Conservation (phyloP, 768 basidiomycete genomes). For the Butyriboletus loyo region DNA sequence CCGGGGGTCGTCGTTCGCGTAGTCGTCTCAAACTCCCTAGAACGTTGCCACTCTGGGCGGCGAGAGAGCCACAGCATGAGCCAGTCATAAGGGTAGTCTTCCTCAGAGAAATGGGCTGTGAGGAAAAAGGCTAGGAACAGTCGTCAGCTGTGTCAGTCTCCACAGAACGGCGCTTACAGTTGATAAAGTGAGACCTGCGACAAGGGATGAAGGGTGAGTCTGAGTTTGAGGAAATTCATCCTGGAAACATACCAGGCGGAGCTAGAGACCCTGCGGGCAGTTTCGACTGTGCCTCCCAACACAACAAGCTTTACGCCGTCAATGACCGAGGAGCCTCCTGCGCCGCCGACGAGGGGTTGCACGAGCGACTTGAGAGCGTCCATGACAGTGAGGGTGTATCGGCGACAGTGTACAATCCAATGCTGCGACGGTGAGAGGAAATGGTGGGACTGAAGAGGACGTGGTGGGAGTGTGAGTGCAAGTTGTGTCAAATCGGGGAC, state of each 20-base stretch:
- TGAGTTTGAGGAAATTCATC: neutral
- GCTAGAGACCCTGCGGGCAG: constrained; percentile 76
- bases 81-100: constrained; percentile 90
- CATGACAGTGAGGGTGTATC: constrained; percentile 42
- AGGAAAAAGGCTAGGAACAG: constrained; percentile 68
- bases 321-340: constrained; percentile 73
- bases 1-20: constrained; percentile 69
- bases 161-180: constrained; percentile 53
- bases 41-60: constrained; percentile 84
- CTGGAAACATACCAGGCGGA: constrained; percentile 62
- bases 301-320: constrained; percentile 91
- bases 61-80: constrained; percentile 88
- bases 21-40: constrained; percentile 86
- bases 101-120: constrained; percentile 86
- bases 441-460: constrained; percentile 15
- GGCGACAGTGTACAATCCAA: constrained; percentile 37
- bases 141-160: constrained; percentile 7
- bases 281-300: constrained; percentile 84
- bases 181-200: constrained; percentile 77
- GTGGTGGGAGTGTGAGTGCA: constrained; percentile 25
- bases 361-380: constrained; percentile 80
- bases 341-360: constrained; percentile 74
- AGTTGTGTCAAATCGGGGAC: constrained; percentile 3
- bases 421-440: constrained; percentile 28
- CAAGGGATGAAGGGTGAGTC: constrained; percentile 10